A percentile compares a stretch with the other conserved stretches of the same genome.
phyloP scores from a whole-genome alignment of 331 rosid genomes.

The Malus hybrid region DNA sequence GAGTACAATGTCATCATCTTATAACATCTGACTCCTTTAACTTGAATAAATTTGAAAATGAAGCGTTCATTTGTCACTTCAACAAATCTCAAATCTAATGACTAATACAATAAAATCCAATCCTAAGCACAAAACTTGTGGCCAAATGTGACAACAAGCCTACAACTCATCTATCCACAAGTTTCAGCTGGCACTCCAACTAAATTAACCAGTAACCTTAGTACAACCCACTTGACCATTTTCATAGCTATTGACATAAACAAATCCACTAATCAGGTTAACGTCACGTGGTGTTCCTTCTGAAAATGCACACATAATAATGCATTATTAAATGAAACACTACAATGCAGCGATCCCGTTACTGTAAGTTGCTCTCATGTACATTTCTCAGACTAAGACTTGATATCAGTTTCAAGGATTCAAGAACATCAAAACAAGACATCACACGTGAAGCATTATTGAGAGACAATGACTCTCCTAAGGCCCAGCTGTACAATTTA shows the following conservation, averaged over 20 bases:
- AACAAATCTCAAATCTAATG: not conserved
- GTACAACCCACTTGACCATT: not conserved
- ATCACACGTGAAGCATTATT: slow-evolving; percentile 9
- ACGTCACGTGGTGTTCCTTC: not conserved
- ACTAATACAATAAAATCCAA: not conserved
- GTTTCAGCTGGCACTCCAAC: not conserved
- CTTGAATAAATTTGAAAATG: not conserved
- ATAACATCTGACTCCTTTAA: not conserved
- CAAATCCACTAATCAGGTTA: not conserved
- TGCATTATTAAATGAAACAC: too few relatives aligned
- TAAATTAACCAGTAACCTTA: too few relatives aligned
- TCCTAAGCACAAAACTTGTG: not conserved
- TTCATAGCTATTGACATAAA: not conserved
- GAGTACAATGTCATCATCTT: too few relatives aligned
- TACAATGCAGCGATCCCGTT: not conserved
- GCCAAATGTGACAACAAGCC: not conserved
- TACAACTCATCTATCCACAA: not conserved
- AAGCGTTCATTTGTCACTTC: not conserved
- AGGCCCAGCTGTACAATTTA: not conserved
- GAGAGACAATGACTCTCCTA: not conserved
- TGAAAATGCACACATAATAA: too few relatives aligned
- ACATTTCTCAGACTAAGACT: not conserved
- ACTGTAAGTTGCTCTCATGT: not conserved
- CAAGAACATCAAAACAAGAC: not conserved
- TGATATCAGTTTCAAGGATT: not conserved